These are phyloP conservation scores for Leccinum pallidistipes DNA, from an alignment of 1,284 basidiomycete species.

Conservation along the genomic window DNA sequence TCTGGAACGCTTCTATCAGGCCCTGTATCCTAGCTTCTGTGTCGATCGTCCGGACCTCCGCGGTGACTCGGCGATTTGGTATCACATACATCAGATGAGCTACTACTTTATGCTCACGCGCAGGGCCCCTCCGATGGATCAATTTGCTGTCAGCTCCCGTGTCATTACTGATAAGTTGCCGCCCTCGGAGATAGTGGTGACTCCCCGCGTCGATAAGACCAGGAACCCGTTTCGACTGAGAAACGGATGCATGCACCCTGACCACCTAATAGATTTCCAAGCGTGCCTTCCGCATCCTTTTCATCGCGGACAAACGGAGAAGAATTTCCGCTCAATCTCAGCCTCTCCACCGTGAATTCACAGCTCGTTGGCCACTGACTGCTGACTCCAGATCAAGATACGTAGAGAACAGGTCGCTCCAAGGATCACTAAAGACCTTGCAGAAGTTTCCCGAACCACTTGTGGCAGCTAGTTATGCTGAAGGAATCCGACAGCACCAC, in stretches of 20 bases:
- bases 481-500: not conserved
- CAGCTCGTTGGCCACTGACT: constrained; percentile 2
- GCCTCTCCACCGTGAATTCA: constrained; percentile 53
- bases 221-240: not conserved
- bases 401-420: constrained; percentile 90
- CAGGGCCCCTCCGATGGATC: not conserved
- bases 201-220: not conserved
- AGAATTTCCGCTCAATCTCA: not conserved
- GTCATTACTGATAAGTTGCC: not conserved
- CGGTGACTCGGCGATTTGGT: not conserved
- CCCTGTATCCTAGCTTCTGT: not conserved
- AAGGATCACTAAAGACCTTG: constrained; percentile 87
- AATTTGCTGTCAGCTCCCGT: not conserved
- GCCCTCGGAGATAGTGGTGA: not conserved
- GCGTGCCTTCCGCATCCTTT: not conserved
- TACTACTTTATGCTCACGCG: not conserved
- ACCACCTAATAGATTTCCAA: not conserved
- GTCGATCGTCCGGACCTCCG: not conserved
- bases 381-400: constrained; percentile 52
- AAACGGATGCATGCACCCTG: not conserved
- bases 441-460: constrained; percentile 89
- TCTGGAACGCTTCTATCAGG: not conserved
- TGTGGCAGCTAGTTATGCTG: constrained; percentile 76
- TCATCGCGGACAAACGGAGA: not conserved
- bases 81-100: not conserved